Conservation (phyloP, 164 flowering plant genomes). For the Buxus sempervirens region DNA sequence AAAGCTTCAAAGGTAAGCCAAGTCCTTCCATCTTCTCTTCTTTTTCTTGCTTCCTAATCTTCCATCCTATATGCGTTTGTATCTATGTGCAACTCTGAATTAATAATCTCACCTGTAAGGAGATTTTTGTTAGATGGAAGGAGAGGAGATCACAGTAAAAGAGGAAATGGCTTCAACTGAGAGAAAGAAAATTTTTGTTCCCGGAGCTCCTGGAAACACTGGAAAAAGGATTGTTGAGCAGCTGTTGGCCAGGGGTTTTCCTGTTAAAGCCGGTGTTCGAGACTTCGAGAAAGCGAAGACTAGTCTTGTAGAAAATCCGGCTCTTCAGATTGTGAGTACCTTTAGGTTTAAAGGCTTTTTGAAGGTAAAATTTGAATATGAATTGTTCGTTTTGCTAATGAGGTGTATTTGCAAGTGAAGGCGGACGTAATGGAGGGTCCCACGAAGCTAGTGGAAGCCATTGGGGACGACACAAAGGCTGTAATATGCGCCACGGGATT, state of each 20-base stretch:
- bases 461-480: constrained; percentile 87
- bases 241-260: constrained; percentile 74
- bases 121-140: constrained; percentile 48
- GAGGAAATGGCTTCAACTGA: constrained; percentile 15
- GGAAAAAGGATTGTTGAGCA: constrained; percentile 89
- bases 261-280: constrained; percentile 87
- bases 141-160: constrained; percentile 41
- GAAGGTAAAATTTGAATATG: neutral
- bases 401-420: constrained; percentile 48
- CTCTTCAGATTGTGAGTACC: constrained; percentile 64
- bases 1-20: constrained; percentile 6
- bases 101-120: neutral
- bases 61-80: neutral
- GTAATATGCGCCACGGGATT: constrained; percentile 89
- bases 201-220: constrained; percentile 89
- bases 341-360: neutral
- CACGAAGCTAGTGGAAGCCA: constrained; percentile 67
- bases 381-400: neutral
- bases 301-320: constrained; percentile 36
- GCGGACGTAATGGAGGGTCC: constrained; percentile 92
- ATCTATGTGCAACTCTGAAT: neutral
- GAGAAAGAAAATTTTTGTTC: constrained; percentile 77
- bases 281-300: constrained; percentile 68
- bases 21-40: neutral
- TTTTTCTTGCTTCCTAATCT: neutral